Base-by-base conservation (phyloP, 192 early-diverging fungal species). In the Linnemannia exigua region DNA sequence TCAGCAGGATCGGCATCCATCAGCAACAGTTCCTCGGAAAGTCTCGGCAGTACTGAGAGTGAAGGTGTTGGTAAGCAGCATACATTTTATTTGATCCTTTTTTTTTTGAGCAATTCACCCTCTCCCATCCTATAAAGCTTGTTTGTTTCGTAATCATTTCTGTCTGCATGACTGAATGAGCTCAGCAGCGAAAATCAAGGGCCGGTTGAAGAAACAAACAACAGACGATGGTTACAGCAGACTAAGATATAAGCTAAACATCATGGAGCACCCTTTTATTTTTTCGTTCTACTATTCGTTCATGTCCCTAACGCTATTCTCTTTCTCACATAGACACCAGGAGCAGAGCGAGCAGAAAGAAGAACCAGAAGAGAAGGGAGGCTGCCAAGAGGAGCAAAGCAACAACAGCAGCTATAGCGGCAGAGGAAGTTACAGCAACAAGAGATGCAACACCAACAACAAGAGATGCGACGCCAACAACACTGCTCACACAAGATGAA, bases 281-380 rank as follows among this genome's bases (percentile, higher is more conserved):
- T 14, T 33, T 31, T 31, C 28, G 15, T 63, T 2, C 12, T 63
- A 6, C 28, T 63, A 1, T 28, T 25, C 11, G 25, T 31, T 44
- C 41, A 44, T 9, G 9, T 3, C 5, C 9, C 41, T 44, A 44
- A 44, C 41, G 41, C 41, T 44, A 44, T 44, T 63, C 12, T 31
- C 14, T 15, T 31, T 14, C 25, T 22, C 2, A 20, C 17, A 61
- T 37, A 72, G 77, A 66, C 2, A n/a, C 11, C 6, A 72, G 44
- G 47, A 31, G 14, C 4, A 46, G 22, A 7, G 70, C 70, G 9
- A 72, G 41, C 41, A 44, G 28, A 25, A 72, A 63, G n/a, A 79
- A 79, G 44, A 79, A 79, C 52, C 69, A 79, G 16, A 79, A 47
- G 33, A 11, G 70, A 58, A 47, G 77, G 31, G 70, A 66, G 19